These are phyloP conservation scores for Epichloe baconii DNA, from an alignment of 2,329 filamentous ascomycete species.

Conservation along the genomic window DNA sequence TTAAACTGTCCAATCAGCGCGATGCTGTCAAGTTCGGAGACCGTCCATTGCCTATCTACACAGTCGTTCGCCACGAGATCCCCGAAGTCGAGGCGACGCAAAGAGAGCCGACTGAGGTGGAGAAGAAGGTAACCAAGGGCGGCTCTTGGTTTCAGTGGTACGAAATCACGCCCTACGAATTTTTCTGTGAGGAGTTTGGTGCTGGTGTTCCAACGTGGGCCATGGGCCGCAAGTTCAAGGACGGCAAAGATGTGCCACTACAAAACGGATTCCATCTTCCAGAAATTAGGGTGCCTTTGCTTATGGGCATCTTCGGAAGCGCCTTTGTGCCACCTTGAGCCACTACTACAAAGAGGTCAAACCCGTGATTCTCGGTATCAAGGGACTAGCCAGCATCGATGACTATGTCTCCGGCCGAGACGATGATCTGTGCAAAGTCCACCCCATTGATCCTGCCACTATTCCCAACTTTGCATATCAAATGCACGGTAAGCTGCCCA, in stretches of 20 bases:
- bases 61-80: constrained; percentile 90
- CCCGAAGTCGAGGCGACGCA: constrained; percentile 40
- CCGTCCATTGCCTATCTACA: constrained; percentile 87
- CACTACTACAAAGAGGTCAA: constrained; percentile 93
- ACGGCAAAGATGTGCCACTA: constrained; percentile 40
- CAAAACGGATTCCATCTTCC: constrained; percentile 61
- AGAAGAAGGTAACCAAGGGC: constrained; percentile 38
- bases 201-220: constrained; percentile 95
- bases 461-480: constrained; percentile 84
- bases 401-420: constrained; percentile 71
- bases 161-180: constrained; percentile 86
- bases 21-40: constrained; percentile 63
- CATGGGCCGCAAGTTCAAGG: constrained; percentile 68
- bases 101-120: constrained; percentile 4
- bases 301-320: constrained; percentile 92
- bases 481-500: constrained; percentile 62
- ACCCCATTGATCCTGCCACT: constrained; percentile 82
- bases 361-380: constrained; percentile 63
- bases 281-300: constrained; percentile 67
- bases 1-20: constrained; percentile 83
- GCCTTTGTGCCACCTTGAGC: constrained; percentile 86
- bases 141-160: constrained; percentile 98
- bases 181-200: constrained; percentile 84
- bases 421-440: constrained; percentile 77
- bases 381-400: constrained; percentile 66